Evolutionary conservation across 768 basidiomycete species (phyloP), one percentile per base, ranked within the genome.

Genomic region (Suillus fuscotomentosus): DNA sequence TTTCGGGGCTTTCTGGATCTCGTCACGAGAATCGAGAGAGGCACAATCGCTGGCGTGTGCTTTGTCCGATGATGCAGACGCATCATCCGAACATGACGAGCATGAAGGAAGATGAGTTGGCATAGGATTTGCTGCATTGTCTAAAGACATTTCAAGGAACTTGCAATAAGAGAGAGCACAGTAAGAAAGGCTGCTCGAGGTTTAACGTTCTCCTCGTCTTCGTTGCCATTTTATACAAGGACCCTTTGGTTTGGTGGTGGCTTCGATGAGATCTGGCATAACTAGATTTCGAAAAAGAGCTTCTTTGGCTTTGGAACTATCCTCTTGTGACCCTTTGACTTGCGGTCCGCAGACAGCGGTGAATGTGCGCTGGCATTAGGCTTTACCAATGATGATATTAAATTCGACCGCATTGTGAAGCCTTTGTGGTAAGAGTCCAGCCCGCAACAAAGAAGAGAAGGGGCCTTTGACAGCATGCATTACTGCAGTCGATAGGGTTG

Each of bases 391-490:
- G 60, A 63, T 54, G 60, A 69, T 55, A 68, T 67, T 66, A 69
- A 70, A 69, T 69, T 60, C 55, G 67, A 60, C 68, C 67, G 36
- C 66, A 73, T 67, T 63, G 68, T 70, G 47, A 65, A 67, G 66
- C 64, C 68, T 57, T 75, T 73, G 73, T 65, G 64, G 73, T 65
- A 45, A 65, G 36, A 63, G 71, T 22, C 65, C 60, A 62, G 66
- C 55, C 61, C 64, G 71, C 47, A 68, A 69, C 74, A 76, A 74
- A 75, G 76, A 71, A 69, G 59, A 65, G 62, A 63, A 61, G 55
- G 31, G 27, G 31, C 42, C 60, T 64, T 63, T 67, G 53, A 61
- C 57, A 57, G 63, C 43, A 62, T 36, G 42, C 34, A 63, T 45
- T 62, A 43, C 45, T 65, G 66, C 66, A 43, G 61, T 62, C 56